phyloP scores from a whole-genome alignment of 2,329 filamentous ascomycete genomes.

The Apiospora koreana region DNA sequence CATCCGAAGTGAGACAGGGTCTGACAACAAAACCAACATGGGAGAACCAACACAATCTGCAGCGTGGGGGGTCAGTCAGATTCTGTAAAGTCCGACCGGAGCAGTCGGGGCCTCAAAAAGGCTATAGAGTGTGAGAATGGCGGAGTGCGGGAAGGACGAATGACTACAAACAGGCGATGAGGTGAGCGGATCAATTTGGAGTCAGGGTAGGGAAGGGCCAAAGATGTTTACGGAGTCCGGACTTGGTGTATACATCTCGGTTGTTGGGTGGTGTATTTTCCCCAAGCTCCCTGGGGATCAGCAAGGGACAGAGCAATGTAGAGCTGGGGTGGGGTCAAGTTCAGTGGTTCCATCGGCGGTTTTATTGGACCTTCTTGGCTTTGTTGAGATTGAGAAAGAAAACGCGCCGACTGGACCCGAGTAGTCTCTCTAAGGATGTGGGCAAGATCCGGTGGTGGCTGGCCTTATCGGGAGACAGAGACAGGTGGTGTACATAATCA shows the following conservation, averaged over 20 bases:
- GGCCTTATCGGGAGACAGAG: neutral
- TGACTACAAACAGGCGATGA: neutral
- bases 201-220: neutral
- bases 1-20: neutral
- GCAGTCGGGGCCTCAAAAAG: neutral
- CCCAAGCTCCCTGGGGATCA: neutral
- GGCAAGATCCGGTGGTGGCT: conserved; percentile 2
- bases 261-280: conserved; percentile 1
- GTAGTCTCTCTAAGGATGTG: neutral
- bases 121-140: neutral
- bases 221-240: neutral
- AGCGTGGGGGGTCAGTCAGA: neutral
- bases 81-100: neutral
- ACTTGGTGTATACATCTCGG: neutral
- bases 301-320: neutral
- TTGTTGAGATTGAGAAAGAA: conserved; percentile 7
- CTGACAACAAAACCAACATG: neutral
- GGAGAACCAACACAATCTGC: neutral
- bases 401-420: neutral
- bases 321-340: neutral
- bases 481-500: neutral
- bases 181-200: neutral
- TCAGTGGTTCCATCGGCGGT: neutral
- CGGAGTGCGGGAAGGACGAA: neutral
- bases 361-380: conserved; percentile 2